These are phyloP conservation scores for Microbotryum silenes-acaulis DNA, from an alignment of 1,284 basidiomycete species.

Conservation along the genomic window DNA sequence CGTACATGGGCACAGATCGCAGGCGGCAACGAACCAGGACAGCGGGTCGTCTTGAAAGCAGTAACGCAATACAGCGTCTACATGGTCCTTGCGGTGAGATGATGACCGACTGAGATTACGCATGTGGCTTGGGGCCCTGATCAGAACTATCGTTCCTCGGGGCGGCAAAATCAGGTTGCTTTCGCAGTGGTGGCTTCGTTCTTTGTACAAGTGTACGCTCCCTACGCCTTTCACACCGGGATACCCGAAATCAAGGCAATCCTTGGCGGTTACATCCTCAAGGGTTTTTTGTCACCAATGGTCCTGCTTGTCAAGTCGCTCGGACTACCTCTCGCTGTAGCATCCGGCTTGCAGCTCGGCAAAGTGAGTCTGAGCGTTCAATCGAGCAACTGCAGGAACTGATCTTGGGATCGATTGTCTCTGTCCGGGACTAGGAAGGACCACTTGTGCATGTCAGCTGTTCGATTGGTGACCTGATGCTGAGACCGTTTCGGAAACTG, in stretches of 20 bases:
- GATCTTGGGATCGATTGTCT: constrained; percentile 8
- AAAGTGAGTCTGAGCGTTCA: constrained; percentile 47
- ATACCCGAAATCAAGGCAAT: constrained; percentile 98
- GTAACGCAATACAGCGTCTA: constrained; percentile 59
- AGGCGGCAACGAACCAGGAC: constrained; percentile 3
- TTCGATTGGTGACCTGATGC: constrained; percentile 89
- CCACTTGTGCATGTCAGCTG: constrained; percentile 95
- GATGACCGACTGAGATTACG: background rate
- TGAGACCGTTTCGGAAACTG: constrained; percentile 73
- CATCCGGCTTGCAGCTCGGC: constrained; percentile 77
- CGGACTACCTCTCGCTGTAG: constrained; percentile 81
- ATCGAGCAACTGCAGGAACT: constrained; percentile 19
- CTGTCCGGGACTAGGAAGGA: constrained; percentile 62
- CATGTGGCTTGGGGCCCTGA: background rate
- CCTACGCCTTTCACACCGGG: constrained; percentile 74
- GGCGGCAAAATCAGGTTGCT: constrained; percentile 48
- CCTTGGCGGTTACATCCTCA: constrained; percentile 93
- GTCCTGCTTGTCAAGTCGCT: constrained; percentile 84
- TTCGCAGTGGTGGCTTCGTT: constrained; percentile 66
- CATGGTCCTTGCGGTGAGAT: constrained; percentile 64
- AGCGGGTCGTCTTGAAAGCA: constrained; percentile 22
- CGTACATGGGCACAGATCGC: constrained; percentile 45
- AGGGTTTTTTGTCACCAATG: constrained; percentile 58
- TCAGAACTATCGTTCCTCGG: background rate
- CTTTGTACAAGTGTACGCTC: constrained; percentile 44